phyloP scores from a whole-genome alignment of 1,284 basidiomycete genomes.

The Ganoderma meredithae region DNA sequence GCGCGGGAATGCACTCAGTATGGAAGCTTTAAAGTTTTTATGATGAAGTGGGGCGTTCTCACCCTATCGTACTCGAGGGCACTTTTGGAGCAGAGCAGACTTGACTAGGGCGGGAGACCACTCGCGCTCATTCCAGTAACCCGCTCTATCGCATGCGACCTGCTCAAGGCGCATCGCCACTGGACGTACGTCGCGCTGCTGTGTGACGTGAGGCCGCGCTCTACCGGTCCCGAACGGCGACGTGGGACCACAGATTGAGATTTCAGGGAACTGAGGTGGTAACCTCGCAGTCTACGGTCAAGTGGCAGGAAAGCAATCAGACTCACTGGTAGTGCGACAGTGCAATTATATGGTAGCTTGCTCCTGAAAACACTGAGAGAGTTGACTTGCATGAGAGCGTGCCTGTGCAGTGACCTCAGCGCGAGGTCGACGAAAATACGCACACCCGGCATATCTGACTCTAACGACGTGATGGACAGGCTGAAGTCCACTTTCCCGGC shows the following conservation, averaged over 20 bases:
- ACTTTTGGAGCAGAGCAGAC: constrained; percentile 39
- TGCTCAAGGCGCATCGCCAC: constrained; percentile 52
- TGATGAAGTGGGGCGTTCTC: not conserved
- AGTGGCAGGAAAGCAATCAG: no score
- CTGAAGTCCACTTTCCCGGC: constrained; percentile 50
- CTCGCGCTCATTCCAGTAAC: constrained; percentile 52
- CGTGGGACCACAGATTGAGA: constrained; percentile 29
- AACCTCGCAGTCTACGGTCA: constrained; percentile 23
- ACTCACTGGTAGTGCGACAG: not conserved
- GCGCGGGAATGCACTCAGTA: no score
- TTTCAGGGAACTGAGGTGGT: constrained; percentile 26
- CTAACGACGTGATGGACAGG: constrained; percentile 36
- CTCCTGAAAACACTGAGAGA: constrained; percentile 43
- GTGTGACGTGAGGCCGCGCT: constrained; percentile 38
- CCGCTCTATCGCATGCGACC: constrained; percentile 46
- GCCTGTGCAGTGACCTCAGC: constrained; percentile 32
- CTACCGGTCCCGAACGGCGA: constrained; percentile 42
- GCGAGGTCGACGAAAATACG: constrained; percentile 39
- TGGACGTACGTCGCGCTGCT: constrained; percentile 37
- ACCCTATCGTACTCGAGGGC: constrained; percentile 33
- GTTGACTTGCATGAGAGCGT: constrained; percentile 42
- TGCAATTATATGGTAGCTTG: constrained; percentile 11
- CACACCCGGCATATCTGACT: constrained; percentile 29
- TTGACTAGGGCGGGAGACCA: constrained; percentile 54
- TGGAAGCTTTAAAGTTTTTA: not conserved